Percentiles rank a stretch among this genome's conserved stretches.
phyloP scores from a whole-genome alignment of 1,284 basidiomycete genomes.

The Leucoagaricus sp. region DNA sequence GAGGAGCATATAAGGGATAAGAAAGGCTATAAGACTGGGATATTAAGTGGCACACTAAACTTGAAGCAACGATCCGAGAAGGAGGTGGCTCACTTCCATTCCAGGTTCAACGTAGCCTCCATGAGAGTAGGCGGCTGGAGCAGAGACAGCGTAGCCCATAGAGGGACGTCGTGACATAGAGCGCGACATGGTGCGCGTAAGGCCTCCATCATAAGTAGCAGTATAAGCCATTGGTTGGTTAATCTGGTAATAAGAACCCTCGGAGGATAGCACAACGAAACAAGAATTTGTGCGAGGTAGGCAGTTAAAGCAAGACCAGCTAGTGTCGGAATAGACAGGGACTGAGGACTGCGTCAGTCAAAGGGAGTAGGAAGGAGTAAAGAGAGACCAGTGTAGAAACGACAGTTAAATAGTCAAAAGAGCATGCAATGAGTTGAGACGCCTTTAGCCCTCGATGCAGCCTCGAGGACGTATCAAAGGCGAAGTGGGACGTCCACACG shows the following conservation, averaged over 20 bases:
- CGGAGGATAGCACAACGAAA: not conserved
- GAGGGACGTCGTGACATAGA: conserved; percentile 31
- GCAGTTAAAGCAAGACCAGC: not conserved
- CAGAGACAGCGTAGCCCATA: conserved; percentile 27
- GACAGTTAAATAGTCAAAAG: conserved; percentile 2
- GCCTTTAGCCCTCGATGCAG: conserved; percentile 10
- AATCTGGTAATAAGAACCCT: not conserved
- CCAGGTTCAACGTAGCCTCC: conserved; percentile 17
- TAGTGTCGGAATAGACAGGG: not conserved
- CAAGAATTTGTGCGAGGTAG: not conserved
- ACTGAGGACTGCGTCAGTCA: not conserved
- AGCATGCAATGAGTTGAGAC: not conserved
- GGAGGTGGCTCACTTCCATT: conserved; percentile 11
- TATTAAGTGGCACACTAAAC: not conserved
- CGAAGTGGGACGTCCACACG: not conserved
- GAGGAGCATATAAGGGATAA: conserved; percentile 31
- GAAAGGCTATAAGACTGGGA: conserved; percentile 24
- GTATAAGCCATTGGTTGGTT: conserved; percentile 26
- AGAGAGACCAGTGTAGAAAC: not conserved
- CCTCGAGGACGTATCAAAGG: conserved; percentile 13
- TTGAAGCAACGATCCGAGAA: not conserved
- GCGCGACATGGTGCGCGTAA: conserved; percentile 27
- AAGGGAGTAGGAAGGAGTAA: not conserved
- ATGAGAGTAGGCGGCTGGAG: conserved; percentile 19
- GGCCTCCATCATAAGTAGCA: conserved; percentile 26